A percentile compares a stretch with the other conserved stretches of the same genome.
phyloP scores from a whole-genome alignment of 2,329 filamentous ascomycete species.

The Verticillium nubilum region DNA sequence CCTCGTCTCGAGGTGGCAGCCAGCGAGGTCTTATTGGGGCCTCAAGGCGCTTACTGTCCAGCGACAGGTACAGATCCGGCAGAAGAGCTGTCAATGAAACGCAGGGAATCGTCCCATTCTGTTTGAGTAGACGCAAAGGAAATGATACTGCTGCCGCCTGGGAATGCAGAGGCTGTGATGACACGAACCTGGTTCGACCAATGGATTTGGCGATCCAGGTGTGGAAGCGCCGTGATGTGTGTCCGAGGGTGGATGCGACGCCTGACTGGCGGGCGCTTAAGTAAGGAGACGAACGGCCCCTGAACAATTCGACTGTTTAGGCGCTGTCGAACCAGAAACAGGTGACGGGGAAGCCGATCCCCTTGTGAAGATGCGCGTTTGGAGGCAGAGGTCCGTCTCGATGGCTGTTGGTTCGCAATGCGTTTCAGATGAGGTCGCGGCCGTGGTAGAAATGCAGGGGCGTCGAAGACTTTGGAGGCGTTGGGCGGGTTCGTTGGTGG shows the following conservation, averaged over 20 bases:
- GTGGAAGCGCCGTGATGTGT: conserved; percentile 25
- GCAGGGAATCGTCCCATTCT: conserved; percentile 13
- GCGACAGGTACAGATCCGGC: not conserved
- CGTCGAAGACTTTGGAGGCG: not conserved
- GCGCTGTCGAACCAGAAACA: conserved; percentile 8
- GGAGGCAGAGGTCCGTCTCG: not conserved
- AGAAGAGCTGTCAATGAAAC: conserved; percentile 6
- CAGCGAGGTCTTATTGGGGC: conserved; percentile 13
- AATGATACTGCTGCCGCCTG: not conserved
- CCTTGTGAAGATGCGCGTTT: not conserved
- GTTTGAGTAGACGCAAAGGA: conserved; percentile 22
- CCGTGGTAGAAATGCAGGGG: not conserved
- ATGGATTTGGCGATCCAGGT: conserved; percentile 13
- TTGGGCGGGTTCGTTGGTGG: not conserved
- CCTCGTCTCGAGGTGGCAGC: conserved; percentile 6
- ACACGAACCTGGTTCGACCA: conserved; percentile 18
- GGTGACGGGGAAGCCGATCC: conserved; percentile 9
- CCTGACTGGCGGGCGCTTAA: conserved; percentile 24
- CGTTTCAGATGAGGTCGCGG: not conserved
- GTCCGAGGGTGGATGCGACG: conserved; percentile 10
- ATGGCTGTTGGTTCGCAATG: not conserved
- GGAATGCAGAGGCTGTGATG: conserved; percentile 15
- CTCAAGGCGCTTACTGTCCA: not conserved
- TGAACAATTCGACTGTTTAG: conserved; percentile 1
- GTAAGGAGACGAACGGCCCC: not conserved